These are phyloP conservation scores for Trematosphaeria pertusa DNA, from an alignment of 2,329 filamentous ascomycete species.

Conservation along the genomic window DNA sequence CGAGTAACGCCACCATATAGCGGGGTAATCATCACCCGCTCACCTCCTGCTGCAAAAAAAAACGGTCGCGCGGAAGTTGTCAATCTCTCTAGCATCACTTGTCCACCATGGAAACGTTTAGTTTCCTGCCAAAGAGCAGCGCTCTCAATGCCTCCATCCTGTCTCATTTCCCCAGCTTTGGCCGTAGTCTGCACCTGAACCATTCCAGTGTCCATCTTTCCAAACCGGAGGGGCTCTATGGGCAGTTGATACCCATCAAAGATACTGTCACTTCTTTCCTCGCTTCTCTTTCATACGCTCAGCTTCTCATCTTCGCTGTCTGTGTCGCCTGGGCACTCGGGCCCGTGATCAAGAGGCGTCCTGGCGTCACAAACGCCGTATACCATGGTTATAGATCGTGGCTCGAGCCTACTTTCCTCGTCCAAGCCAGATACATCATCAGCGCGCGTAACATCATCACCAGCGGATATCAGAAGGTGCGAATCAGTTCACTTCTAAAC, in stretches of 20 bases:
- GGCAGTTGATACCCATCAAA: slow-evolving; percentile 8
- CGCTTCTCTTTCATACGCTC: slow-evolving; percentile 1
- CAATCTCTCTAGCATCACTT: not conserved
- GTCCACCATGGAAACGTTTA: slow-evolving; percentile 9
- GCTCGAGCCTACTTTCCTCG: slow-evolving; percentile 9
- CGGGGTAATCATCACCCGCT: slow-evolving; percentile 1
- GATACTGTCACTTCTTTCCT: not conserved
- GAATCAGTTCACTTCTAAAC: not conserved
- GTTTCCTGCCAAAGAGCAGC: slow-evolving; percentile 3
- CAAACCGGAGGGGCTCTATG: slow-evolving; percentile 4
- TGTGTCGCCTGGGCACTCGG: not conserved
- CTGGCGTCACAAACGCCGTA: not conserved
- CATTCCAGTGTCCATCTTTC: slow-evolving; percentile 6
- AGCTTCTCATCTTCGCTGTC: not conserved
- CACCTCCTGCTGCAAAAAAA: not conserved
- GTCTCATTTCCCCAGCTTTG: slow-evolving; percentile 5
- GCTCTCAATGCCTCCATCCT: slow-evolving; percentile 8
- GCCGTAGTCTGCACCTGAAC: slow-evolving; percentile 3
- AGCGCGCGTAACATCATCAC: slow-evolving; percentile 6
- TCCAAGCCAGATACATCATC: slow-evolving; percentile 5
- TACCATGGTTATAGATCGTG: slow-evolving; percentile 9
- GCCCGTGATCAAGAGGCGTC: not conserved
- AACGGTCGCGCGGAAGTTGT: not conserved
- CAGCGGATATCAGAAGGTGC: slow-evolving; percentile 9
- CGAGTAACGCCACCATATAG: slow-evolving; percentile 5